Evolutionary conservation across 1,284 basidiomycete species (phyloP), one percentile per base, ranked within the genome.

Genomic region (Austroboletus niveus): DNA sequence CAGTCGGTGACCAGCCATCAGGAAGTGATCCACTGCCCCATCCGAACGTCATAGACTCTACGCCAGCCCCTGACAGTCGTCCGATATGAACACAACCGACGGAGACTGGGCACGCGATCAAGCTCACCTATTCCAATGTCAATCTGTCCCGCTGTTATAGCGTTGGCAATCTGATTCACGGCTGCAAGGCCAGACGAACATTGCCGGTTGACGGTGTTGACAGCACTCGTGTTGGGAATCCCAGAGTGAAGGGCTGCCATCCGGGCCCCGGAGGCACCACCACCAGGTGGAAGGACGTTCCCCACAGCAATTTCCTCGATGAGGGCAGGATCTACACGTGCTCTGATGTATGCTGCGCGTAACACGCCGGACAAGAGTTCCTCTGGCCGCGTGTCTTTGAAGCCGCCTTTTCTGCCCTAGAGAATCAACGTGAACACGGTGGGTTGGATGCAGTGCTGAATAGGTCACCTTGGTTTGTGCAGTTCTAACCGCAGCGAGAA

Each of bases 161-260:
- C 80, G 69, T 92, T 92, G 48, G 96, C 94, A 60, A 98, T 94
- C 70, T 92, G 85, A 71, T 87, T 90, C 57, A 97, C 83, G 31
- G 94, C 88, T 34, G 90, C 85, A 46, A 99, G 79, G 57, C 95
- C 94, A 31, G 90, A 94, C 1, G 94, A 96, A 74, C 96, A 99
- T 70, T 96, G 94, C 51, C 96, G 79, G 78, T 99, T 98, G 58
- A 98, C 79, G 14, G 95, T 96, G 75, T 89, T 88, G 71, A 98
- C 72, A 22, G 91, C 73, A 3, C 85, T 76, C 9, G 88, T 85
- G 64, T 87, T 77, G 27, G 96, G 95, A 63, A 98, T 94, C 35
- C 96, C 95, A 53, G 96, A 89, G 69, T 89, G 84, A 42, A 99
- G 80, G 44, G 89, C 84, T 31, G 95, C 96, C 93, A 98, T 97